Base-by-base conservation (phyloP, 176 grass and related monocot species). In the Oryza officinalis region DNA sequence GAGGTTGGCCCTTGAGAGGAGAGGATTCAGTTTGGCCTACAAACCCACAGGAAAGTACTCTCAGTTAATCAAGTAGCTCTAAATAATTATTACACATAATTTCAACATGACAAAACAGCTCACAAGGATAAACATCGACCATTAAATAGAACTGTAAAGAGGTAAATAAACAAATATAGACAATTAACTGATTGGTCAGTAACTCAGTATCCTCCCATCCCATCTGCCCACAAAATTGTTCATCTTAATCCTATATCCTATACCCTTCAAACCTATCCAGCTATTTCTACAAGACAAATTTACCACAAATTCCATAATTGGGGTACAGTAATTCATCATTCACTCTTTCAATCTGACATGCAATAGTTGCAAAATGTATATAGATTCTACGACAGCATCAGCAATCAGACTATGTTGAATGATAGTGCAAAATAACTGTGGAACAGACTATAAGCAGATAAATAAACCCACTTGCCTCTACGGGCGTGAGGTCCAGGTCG, bases 1-100 rank as follows among this genome's bases (percentile, higher is more conserved):
- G 65, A 98, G 85, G 83, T 95, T 92, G 26, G 75, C 73, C 85
- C 96, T 98, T 47, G 87, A 88, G 46, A 98, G 85, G 71, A 98
- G 91, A 63, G 87, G 80, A 59, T 63, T 71, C 78, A 98, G 65
- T 84, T 83, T 98, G 77, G 38, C 79, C 96, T 98, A 70, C 35
- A 74, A 76, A 86, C 41, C 72, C 68, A 76, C 13, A n/a, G 37
- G 47, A 2, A 90, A 37, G 47, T 67, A 7, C 31, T 61, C 28
- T 28, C 12, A 18, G 27, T 86, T 83, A 83, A 72, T 78, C 44
- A 26, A 78, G n/a, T 23, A 60, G 22, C 13, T 54, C 69, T 20
- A 81, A 2, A 64, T 72, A 10, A 60, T 14, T 18, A 13, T 31
- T 30, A 15, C 31, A 85, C 18, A 77, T 1, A 63, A 49, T 67